Evolutionary conservation across 2,329 filamentous ascomycete species (phyloP), one percentile per base, ranked within the genome.

Genomic region (Colletotrichum sp.): DNA sequence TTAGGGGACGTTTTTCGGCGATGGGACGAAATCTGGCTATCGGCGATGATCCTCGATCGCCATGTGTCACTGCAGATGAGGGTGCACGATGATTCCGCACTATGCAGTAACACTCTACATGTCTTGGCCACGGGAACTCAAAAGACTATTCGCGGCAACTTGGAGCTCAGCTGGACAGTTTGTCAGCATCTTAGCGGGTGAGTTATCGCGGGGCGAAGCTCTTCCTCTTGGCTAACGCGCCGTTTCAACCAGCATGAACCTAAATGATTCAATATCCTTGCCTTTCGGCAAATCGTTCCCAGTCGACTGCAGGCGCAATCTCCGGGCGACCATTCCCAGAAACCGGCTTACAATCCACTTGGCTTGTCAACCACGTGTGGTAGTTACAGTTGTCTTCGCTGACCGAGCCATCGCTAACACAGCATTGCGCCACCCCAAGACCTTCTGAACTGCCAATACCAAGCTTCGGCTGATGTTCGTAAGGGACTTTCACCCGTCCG

Each of bases 351-450:
- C 26, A 7, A n/a, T 69, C 73, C 70, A 65, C 70, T 48, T 26
- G 7, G 43, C 26, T 32, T 57, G 69, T 64, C 39, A 67, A 64
- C 64, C 48, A 65, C 70, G 28, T 75, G 59, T 48, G 34, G 55
- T n/a, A 67, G 63, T 61, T 59, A 34, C 32, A 68, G 21, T 7
- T 68, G 13, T 24, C 6, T 24, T 59, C 67, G 73, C 70, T 73
- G 69, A 68, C 57, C 24, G 70, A 59, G 64, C 32, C 48, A 60
- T 73, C 64, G 64, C 73, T 75, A 60, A 75, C 73, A 64, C 32
- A 43, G 26, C 30, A 64, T 63, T 67, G 48, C 59, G 70, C 34
- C 70, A 73, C 64, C 36, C 65, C 21, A 67, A 32, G 48, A 39
- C 70, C 39, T 59, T 26, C 24, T 32, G 26, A 28, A 52, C 15